Evolutionary conservation across 306 rosid genomes (phyloP).

Genomic region (Rosa rugosa): DNA sequence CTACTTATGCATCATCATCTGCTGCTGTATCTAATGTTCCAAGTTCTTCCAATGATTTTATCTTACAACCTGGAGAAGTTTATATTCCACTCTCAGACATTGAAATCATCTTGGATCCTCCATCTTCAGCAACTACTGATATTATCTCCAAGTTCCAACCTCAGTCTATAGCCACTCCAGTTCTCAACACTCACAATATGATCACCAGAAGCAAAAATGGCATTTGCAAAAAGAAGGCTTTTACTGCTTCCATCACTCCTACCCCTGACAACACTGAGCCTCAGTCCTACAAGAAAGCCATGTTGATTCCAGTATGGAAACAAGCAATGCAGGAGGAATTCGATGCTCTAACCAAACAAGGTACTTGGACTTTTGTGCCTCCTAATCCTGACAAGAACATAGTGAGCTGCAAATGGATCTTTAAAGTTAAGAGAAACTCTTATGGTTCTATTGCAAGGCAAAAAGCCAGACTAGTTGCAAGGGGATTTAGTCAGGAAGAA

Average conservation of each 20-base stretch:
- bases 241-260: neutral
- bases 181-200: neutral
- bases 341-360: neutral
- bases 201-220: neutral
- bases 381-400: neutral
- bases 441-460: neutral
- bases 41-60: no score
- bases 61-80: no score
- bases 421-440: neutral
- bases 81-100: neutral
- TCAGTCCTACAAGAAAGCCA: neutral
- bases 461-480: neutral
- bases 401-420: neutral
- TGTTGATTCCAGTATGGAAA: neutral
- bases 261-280: accelerated
- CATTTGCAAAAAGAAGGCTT: neutral
- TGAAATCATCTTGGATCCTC: neutral
- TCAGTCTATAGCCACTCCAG: neutral
- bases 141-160: no score
- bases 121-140: neutral
- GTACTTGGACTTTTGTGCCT: neutral
- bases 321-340: constrained; percentile 3
- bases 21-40: no score
- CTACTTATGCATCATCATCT: no score
- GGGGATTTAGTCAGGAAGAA: neutral